Base-by-base conservation (phyloP, 2,329 filamentous ascomycete species). In the Aspergillus thermomutatus region DNA sequence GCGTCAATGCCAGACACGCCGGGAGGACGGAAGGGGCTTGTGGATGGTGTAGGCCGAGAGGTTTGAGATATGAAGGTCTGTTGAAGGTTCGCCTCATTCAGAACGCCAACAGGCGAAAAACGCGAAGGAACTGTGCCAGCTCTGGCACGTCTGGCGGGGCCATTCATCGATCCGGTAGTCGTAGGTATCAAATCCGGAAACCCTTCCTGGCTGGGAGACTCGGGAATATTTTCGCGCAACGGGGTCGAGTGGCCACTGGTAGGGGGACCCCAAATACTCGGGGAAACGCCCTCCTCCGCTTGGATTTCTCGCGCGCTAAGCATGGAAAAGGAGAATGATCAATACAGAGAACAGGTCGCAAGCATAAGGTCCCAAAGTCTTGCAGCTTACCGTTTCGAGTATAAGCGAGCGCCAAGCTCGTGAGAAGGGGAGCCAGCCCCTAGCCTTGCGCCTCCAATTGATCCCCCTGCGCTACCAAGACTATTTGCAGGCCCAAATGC, bases 221-320 rank as follows among this genome's bases (percentile, higher is more conserved):
- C 94, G 62, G 93, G 92, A 60, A 99, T 97, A 64, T 93, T 97
- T 79, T 97, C 94, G 69, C 94, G 91, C 52, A 99, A 84, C 65
- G 94, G 94, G 45, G 93, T 97, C 21, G 93, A 97, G 75, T 96
- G 93, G 63, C 93, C 94, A 73, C 93, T 97, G 55, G 93, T 96
- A 50, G 94, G 93, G 64, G 94, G 93, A 10, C 94, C 92, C 94
- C 94, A 97, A 46, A 89, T 88, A 70, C 87, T 74, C 84, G 82
- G 70, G 82, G 87, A 72, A 80, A 96, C 82, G 52, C 92, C 92
- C 83, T 97, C 93, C 78, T 97, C 92, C 54, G 92, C 92, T 79
- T 97, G 93, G 60, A 97, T 97, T 76, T 99, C 94, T 74, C 94
- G 86, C 64, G 94, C 92, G 72, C 93, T 96, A 68, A 53, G 25